A percentile compares a stretch with the other conserved stretches of the same genome.
Conservation (phyloP, 495 filamentous ascomycete genomes). For the Lichenothelia convexa region DNA sequence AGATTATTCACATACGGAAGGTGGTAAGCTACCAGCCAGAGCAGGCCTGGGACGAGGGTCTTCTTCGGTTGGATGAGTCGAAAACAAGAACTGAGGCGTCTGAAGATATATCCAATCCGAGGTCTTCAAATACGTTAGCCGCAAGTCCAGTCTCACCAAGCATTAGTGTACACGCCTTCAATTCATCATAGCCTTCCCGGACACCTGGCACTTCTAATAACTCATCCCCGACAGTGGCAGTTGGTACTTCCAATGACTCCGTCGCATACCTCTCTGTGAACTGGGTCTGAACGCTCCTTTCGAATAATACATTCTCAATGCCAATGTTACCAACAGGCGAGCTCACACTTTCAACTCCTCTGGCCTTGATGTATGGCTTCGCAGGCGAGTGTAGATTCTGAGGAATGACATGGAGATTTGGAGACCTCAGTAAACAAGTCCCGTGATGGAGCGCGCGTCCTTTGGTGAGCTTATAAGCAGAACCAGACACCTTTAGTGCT, state of each 20-base stretch:
- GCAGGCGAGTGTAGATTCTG: constrained; percentile 54
- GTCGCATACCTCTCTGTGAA: constrained; percentile 38
- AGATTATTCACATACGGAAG: constrained; percentile 7
- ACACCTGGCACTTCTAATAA: constrained; percentile 32
- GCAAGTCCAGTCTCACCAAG: background rate
- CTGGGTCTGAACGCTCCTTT: constrained; percentile 13
- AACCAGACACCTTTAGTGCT: constrained; percentile 71
- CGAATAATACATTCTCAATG: constrained; percentile 18
- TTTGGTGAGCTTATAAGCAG: constrained; percentile 78
- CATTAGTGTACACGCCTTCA: constrained; percentile 28
- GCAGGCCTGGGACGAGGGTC: constrained; percentile 9
- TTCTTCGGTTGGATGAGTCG: constrained; percentile 23
- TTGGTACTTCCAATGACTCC: constrained; percentile 18
- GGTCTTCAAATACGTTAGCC: constrained; percentile 27
- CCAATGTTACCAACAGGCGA: constrained; percentile 66
- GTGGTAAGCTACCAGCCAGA: constrained; percentile 2
- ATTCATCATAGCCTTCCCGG: constrained; percentile 38
- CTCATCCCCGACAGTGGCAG: constrained; percentile 30
- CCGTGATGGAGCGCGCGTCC: constrained; percentile 73
- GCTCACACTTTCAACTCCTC: constrained; percentile 84
- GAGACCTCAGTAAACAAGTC: constrained; percentile 61
- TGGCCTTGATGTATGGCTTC: constrained; percentile 52
- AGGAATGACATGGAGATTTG: constrained; percentile 46
- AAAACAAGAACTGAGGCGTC: constrained; percentile 72
- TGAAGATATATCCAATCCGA: constrained; percentile 65